These are phyloP conservation scores for Auriscalpium vulgare DNA, from an alignment of 768 basidiomycete genomes.

Conservation along the genomic window DNA sequence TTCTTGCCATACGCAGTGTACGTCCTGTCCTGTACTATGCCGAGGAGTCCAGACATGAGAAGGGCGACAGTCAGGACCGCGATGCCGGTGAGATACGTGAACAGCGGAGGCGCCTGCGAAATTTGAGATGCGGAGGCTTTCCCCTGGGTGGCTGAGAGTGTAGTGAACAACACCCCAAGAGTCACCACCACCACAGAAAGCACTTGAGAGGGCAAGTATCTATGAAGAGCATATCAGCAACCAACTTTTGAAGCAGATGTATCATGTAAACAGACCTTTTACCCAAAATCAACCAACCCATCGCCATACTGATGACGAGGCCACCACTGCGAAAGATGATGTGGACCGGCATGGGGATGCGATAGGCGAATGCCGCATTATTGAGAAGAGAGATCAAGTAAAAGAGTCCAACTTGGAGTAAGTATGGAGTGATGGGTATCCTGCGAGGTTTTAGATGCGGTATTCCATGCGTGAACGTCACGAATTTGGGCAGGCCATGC, in stretches of 20 bases:
- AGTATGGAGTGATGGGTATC: constrained; percentile 67
- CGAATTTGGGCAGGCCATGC: constrained; percentile 60
- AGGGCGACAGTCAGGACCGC: constrained; percentile 68
- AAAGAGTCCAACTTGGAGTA: constrained; percentile 77
- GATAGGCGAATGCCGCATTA: constrained; percentile 83
- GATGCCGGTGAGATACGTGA: constrained; percentile 63
- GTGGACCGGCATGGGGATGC: constrained; percentile 86
- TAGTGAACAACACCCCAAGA: constrained; percentile 69
- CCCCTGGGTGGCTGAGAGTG: constrained; percentile 57
- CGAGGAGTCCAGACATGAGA: constrained; percentile 72
- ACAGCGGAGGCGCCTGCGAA: constrained; percentile 17
- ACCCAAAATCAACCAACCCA: constrained; percentile 61
- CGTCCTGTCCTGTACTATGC: constrained; percentile 79
- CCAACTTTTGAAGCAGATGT: constrained; percentile 1
- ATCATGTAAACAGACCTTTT: constrained; percentile 43
- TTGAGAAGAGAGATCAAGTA: constrained; percentile 75
- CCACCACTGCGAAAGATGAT: constrained; percentile 93
- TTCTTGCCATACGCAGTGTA: constrained; percentile 38
- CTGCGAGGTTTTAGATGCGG: constrained; percentile 52
- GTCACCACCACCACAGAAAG: constrained; percentile 77
- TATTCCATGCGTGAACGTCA: constrained; percentile 20
- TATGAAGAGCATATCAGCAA: constrained; percentile 20
- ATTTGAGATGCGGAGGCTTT: constrained; percentile 1
- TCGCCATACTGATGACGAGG: constrained; percentile 71
- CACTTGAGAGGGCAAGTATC: constrained; percentile 59